Conservation (phyloP, 139 green algal species). For the Chlamydomonas eustigma region DNA sequence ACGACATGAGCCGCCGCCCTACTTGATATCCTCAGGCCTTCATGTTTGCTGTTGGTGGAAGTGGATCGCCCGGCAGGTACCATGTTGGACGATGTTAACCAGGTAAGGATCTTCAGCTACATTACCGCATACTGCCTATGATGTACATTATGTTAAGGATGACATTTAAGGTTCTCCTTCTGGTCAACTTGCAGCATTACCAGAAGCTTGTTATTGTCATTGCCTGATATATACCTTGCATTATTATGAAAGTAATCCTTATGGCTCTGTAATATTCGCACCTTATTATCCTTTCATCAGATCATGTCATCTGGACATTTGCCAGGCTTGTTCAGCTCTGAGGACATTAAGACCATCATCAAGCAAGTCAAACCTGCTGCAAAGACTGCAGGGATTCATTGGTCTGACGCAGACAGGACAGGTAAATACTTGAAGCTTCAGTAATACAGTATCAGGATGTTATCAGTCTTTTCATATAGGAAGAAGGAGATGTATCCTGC, state of each 20-base stretch:
- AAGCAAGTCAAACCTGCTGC: constrained; percentile 35
- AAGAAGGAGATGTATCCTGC: no score
- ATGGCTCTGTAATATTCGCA: no score
- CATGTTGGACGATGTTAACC: constrained; percentile 39
- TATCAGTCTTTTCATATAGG: no score
- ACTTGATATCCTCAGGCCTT: no score
- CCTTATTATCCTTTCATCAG: background rate
- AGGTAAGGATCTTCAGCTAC: constrained; percentile 23
- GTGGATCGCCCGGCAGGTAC: constrained; percentile 18
- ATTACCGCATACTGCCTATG: no score
- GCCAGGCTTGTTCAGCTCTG: constrained; percentile 31
- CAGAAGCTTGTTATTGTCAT: no score
- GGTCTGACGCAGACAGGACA: constrained; percentile 30
- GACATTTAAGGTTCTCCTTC: no score
- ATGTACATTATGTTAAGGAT: no score
- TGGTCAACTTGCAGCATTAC: no score
- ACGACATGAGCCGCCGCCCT: no score
- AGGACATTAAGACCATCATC: constrained; percentile 30
- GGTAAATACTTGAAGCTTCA: constrained; percentile 3
- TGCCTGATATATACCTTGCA: no score
- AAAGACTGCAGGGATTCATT: constrained; percentile 19
- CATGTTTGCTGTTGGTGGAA: constrained; percentile 27
- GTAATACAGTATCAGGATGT: background rate
- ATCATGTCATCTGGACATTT: constrained; percentile 15
- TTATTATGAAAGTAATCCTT: no score